Evolutionary conservation across 352 stramenopile genomes (phyloP), one percentile per base, ranked within the genome.

Genomic region (Phytophthora fragariae): DNA sequence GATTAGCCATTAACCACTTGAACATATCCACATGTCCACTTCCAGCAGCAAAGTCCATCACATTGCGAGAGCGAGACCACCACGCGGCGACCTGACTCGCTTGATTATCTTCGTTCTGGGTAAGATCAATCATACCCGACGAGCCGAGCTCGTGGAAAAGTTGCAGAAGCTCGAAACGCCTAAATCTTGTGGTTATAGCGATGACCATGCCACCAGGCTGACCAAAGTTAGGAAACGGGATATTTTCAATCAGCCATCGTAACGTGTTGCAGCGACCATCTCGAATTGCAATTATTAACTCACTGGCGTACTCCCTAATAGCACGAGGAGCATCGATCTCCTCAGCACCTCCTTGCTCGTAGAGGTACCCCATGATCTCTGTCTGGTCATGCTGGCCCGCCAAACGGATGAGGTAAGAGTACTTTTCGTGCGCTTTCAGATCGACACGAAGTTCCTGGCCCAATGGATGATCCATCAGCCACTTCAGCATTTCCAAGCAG

Each of bases 391-490:
- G 27, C 5, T 27, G 29, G 9, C 7, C 60, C 19, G 60, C 60
- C 35, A 31, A 53, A 17, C 31, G 14, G 3, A 67, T 24, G 6
- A 67, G 47, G 9, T 44, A 19, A 3, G 61, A 60, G 49, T 53
- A 67, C 17, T 54, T 54, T 14, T 31, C n/a, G 7, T 54, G 31
- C 5, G 29, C 14, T 5, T 14, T 59, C 61, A 67, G 54, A 17
- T 29, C 21, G 11, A 19, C 9, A 7, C 49, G 35, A 31, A 67
- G 21, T 44, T 67, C 35, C 9, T 33, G 47, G 8, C 49, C 35
- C 21, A 67, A 46, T 4, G 61, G 61, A 29, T 67, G 61, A 8
- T 60, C 61, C 49, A 67, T 5, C 8, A 67, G 59, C 49, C 61
- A 67, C 31, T 67, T 19, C 6, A 67, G 49, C 49, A 67, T 60